Conservation (phyloP, 2,329 filamentous ascomycete species). For the Aspergillus piperis region DNA sequence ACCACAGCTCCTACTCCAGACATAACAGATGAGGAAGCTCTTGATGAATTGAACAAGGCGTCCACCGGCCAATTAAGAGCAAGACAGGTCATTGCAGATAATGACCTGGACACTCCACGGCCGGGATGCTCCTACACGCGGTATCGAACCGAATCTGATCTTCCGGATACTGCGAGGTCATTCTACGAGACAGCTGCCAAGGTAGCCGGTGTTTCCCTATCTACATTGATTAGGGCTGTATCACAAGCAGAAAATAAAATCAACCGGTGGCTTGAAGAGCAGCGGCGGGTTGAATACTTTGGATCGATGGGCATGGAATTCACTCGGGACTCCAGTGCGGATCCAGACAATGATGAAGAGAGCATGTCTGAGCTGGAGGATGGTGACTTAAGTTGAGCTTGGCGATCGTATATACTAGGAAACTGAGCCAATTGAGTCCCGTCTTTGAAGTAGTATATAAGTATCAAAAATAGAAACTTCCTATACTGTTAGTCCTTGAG, state of each 20-base stretch:
- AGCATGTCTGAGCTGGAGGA: slow-evolving; percentile 6
- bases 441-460: too few species aligned
- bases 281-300: slow-evolving; percentile 35
- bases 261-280: slow-evolving; percentile 39
- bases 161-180: slow-evolving; percentile 46
- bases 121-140: slow-evolving; percentile 55
- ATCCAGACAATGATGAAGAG: slow-evolving; percentile 17
- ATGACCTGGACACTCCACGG: slow-evolving; percentile 40
- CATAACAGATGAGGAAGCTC: slow-evolving; percentile 29
- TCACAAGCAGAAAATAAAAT: slow-evolving; percentile 52
- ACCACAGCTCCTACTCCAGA: slow-evolving; percentile 5
- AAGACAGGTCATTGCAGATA: slow-evolving; percentile 40
- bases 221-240: slow-evolving; percentile 54
- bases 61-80: slow-evolving; percentile 47
- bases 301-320: slow-evolving; percentile 19
- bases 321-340: slow-evolving; percentile 18
- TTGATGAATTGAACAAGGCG: slow-evolving; percentile 43
- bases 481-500: too few species aligned
- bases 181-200: slow-evolving; percentile 57
- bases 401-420: not conserved
- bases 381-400: not conserved
- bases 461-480: too few species aligned
- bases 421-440: not conserved
- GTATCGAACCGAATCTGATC: slow-evolving; percentile 51
- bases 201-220: slow-evolving; percentile 52